Evolutionary conservation across 768 basidiomycete species (phyloP), one percentile per base, ranked within the genome.

Genomic region (Kwoniella bestiolae): DNA sequence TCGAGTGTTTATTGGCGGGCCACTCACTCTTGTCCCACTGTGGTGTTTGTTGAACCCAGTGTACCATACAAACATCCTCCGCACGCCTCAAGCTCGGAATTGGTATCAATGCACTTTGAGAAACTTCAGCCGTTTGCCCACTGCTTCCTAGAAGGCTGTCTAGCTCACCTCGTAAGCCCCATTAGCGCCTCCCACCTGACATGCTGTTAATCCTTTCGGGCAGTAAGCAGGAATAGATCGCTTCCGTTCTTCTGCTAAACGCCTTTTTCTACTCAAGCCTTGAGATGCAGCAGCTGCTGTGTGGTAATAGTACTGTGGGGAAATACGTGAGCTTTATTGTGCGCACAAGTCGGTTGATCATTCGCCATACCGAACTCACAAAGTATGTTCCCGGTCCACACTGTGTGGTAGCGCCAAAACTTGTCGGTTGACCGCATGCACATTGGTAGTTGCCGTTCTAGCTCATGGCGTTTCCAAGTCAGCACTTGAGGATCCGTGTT

Each of bases 321-420:
- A n/a, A n/a, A n/a, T n/a, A n/a, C n/a, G n/a, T n/a, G n/a, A n/a
- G n/a, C n/a, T n/a, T n/a, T n/a, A n/a, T n/a, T n/a, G n/a, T n/a
- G n/a, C n/a, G n/a, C n/a, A n/a, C n/a, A n/a, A n/a, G 25, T 52
- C 16, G 16, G 29, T 16, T 32, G 52, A 34, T 16, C 23, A 47
- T 6, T 58, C 11, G n/a, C 21, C 3, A 1, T 5, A 31, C 23
- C 29, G 14, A 16, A 45, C 45, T 58, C 45, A 58, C 56, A 29
- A 58, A 58, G 26, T 58, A 58, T 6, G 56, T 44, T 5, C 45
- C 45, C 0, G 56, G 56, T 58, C 56, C 56, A 45, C 56, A 58
- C 5, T 28, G 11, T 12, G 56, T 34, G 5, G 56, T 44, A 31
- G 38, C 9, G 8, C 38, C 41, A 25, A 26, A 44, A 26, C 25